Percentiles rank a stretch among this genome's conserved stretches.
These are phyloP conservation scores for Anthostomella pinea DNA, from an alignment of 2,329 filamentous ascomycete genomes.

Conservation along the genomic window DNA sequence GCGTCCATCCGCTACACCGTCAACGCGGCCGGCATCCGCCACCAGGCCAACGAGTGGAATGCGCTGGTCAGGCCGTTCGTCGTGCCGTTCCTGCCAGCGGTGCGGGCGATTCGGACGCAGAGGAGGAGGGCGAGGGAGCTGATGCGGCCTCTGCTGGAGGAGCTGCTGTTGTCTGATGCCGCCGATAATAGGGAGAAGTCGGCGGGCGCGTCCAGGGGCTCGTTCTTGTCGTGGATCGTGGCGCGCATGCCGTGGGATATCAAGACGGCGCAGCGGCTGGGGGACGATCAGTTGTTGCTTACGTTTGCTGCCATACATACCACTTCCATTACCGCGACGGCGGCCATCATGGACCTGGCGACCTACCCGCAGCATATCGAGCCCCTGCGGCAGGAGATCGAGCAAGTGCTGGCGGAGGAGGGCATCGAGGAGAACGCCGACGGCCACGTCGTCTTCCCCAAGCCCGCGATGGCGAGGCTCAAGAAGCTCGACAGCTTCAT, in stretches of 20 bases:
- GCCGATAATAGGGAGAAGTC: background rate
- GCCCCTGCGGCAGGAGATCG: constrained; percentile 1
- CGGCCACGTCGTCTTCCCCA: constrained; percentile 2
- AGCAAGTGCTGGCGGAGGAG: background rate
- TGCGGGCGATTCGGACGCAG: background rate
- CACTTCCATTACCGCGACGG: background rate
- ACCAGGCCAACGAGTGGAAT: background rate
- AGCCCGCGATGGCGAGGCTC: background rate
- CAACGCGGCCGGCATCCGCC: constrained; percentile 38
- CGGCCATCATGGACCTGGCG: background rate
- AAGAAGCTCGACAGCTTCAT: constrained; percentile 2
- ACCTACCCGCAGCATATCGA: constrained; percentile 1
- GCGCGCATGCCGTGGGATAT: background rate
- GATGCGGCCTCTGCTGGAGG: background rate
- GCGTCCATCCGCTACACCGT: constrained; percentile 47
- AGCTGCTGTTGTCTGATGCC: background rate
- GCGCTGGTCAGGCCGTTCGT: background rate
- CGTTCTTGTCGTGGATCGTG: background rate
- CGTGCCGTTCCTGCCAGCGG: background rate
- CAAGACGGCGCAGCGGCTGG: background rate
- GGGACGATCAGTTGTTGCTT: background rate
- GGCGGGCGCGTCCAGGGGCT: too few relatives aligned
- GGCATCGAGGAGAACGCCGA: background rate
- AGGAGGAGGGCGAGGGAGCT: background rate
- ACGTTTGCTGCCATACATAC: constrained; percentile 1